Conservation (phyloP, 495 filamentous ascomycete genomes). For the Chaetomium fimeti region DNA sequence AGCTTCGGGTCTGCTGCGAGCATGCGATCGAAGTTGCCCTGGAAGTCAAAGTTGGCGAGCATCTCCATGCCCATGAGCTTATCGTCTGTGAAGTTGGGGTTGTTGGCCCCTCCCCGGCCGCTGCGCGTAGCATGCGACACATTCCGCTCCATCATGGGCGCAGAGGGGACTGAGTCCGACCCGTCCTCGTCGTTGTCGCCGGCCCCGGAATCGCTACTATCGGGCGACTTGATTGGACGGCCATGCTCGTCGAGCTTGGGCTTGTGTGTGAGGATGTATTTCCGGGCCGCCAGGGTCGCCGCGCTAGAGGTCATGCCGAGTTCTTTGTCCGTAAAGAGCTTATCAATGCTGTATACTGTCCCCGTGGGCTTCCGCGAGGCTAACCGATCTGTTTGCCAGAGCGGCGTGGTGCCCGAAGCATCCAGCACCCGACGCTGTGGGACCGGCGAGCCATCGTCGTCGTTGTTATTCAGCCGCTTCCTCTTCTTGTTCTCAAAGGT, state of each 20-base stretch:
- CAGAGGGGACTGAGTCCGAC: slow-evolving; percentile 51
- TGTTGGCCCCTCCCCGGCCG: slow-evolving; percentile 58
- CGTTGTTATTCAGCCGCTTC: slow-evolving; percentile 71
- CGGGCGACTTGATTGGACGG: slow-evolving; percentile 45
- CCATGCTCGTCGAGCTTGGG: slow-evolving; percentile 48
- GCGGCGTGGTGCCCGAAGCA: slow-evolving; percentile 52
- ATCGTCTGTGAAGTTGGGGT: slow-evolving; percentile 54
- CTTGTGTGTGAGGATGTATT: slow-evolving; percentile 54
- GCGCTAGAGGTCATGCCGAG: slow-evolving; percentile 70
- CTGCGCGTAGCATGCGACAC: slow-evolving; percentile 73
- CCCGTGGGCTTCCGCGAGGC: slow-evolving; percentile 47
- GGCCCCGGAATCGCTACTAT: slow-evolving; percentile 53
- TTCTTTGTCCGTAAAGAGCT: slow-evolving; percentile 93
- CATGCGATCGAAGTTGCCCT: slow-evolving; percentile 53
- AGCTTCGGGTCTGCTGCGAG: slow-evolving; percentile 53
- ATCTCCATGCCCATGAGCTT: slow-evolving; percentile 58
- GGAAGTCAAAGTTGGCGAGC: slow-evolving; percentile 62
- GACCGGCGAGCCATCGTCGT: slow-evolving; percentile 70
- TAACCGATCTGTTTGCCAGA: slow-evolving; percentile 53
- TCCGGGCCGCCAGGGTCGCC: slow-evolving; percentile 64
- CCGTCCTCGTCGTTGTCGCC: slow-evolving; percentile 48
- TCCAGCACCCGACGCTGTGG: slow-evolving; percentile 50
- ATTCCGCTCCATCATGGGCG: slow-evolving; percentile 68
- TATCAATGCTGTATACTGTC: slow-evolving; percentile 74
- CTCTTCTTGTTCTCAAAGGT: slow-evolving; percentile 70